phyloP scores from a whole-genome alignment of 2,329 filamentous ascomycete species.

The Sporothrix brasiliensis region DNA sequence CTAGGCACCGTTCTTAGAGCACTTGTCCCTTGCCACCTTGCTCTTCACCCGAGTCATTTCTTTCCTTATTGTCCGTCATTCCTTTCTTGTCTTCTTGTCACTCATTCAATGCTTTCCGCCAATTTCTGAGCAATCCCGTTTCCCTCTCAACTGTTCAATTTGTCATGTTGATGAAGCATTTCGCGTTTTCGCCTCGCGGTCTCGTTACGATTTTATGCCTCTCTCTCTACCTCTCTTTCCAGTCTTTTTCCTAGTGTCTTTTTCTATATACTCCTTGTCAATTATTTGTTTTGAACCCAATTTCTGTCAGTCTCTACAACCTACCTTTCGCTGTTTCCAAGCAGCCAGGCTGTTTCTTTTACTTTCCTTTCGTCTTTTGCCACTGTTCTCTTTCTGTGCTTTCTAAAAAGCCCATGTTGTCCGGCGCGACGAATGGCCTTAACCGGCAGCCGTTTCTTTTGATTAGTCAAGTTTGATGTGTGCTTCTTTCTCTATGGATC shows the following conservation, averaged over 20 bases:
- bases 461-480: slow-evolving; percentile 23
- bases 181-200: slow-evolving; percentile 23
- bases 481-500: not conserved
- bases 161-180: slow-evolving; percentile 25
- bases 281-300: not conserved
- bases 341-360: not conserved
- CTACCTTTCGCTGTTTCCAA: not conserved
- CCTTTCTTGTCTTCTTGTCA: not conserved
- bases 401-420: slow-evolving; percentile 22
- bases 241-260: slow-evolving; percentile 1
- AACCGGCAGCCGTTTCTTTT: slow-evolving; percentile 23
- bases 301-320: slow-evolving; percentile 9
- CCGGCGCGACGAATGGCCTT: slow-evolving; percentile 20
- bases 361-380: not conserved
- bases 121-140: slow-evolving; percentile 6
- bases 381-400: slow-evolving; percentile 2
- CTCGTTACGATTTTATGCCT: slow-evolving; percentile 32
- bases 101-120: slow-evolving; percentile 21
- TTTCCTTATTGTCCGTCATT: slow-evolving; percentile 15
- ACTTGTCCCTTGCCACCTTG: not conserved
- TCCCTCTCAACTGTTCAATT: not conserved
- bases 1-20: slow-evolving; percentile 30
- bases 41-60: not conserved
- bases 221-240: slow-evolving; percentile 19
- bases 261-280: slow-evolving; percentile 16